These are phyloP conservation scores for Carex arenaria DNA, from an alignment of 202 grass and related monocot species.

Conservation along the genomic window DNA sequence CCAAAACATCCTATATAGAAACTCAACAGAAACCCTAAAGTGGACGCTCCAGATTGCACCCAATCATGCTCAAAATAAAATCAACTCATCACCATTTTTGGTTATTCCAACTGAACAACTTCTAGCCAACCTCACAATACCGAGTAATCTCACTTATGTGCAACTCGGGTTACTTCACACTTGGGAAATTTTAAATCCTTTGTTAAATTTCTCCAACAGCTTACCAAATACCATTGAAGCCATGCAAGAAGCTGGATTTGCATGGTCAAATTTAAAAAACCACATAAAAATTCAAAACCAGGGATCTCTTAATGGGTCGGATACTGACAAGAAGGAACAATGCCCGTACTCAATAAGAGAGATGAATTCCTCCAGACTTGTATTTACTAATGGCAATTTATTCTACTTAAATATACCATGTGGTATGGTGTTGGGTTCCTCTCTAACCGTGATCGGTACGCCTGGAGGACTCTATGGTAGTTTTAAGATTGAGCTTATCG, in stretches of 20 bases:
- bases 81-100: not conserved
- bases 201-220: constrained; percentile 43
- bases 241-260: constrained; percentile 74
- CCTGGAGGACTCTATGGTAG: constrained; percentile 65
- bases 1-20: constrained; percentile 58
- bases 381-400: constrained; percentile 11
- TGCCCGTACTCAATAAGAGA: constrained; percentile 80
- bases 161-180: constrained; percentile 49
- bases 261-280: constrained; percentile 65
- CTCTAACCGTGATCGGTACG: constrained; percentile 76
- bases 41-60: constrained; percentile 63
- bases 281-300: constrained; percentile 41
- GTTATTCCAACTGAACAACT: constrained; percentile 52
- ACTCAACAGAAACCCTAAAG: constrained; percentile 41
- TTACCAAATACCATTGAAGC: constrained; percentile 73
- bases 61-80: constrained; percentile 28
- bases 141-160: constrained; percentile 56
- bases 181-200: constrained; percentile 64
- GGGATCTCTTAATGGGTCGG: constrained; percentile 30
- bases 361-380: constrained; percentile 68
- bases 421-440: constrained; percentile 86
- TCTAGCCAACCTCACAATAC: constrained; percentile 50
- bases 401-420: constrained; percentile 78
- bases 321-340: constrained; percentile 38
- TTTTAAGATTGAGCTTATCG: constrained; percentile 86